These are phyloP conservation scores for cucumber (Cucumis sativus) DNA, from an alignment of 306 rosid genomes.

Conservation along the genomic window Cucumber_9930_V3 NC_026657.2:16202501-16203000, in stretches of 20 bases:
- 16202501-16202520: not conserved
- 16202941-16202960: constrained; percentile 37
- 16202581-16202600: not conserved
- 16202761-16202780: too few relatives aligned
- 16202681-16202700: constrained; percentile 61
- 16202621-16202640: constrained; percentile 61
- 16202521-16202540: not conserved
- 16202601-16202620: constrained; percentile 22
- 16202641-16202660: constrained; percentile 74
- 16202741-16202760: not conserved
- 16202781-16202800: too few relatives aligned
- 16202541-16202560: not conserved
- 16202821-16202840: not conserved
- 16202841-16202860: not conserved
- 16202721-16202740: not conserved
- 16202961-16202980: constrained; percentile 38
- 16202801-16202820: too few relatives aligned
- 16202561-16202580: not conserved
- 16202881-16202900: constrained; percentile 86
- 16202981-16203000: constrained; percentile 53
- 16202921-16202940: constrained; percentile 84
- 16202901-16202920: constrained; percentile 93
- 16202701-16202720: constrained; percentile 6
- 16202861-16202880: constrained; percentile 68
- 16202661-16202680: constrained; percentile 93